phyloP scores from a whole-genome alignment of 192 early-diverging fungal genomes.

The Coemansia sp. region DNA sequence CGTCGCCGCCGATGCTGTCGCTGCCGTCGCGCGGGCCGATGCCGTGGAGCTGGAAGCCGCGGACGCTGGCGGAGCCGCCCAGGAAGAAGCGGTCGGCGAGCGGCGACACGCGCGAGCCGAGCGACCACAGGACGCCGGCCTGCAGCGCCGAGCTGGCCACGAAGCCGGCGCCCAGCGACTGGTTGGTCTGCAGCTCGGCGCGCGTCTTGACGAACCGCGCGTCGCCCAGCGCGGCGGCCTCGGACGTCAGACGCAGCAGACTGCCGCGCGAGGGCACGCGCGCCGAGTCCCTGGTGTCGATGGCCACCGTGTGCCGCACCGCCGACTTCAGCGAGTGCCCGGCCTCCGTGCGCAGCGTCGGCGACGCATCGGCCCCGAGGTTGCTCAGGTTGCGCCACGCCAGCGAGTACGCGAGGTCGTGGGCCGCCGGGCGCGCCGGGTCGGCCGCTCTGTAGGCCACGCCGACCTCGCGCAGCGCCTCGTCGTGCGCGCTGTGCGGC shows the following conservation, averaged over 20 bases:
- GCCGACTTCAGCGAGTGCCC: slow-evolving; percentile 87
- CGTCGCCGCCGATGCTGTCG: slow-evolving; percentile 89
- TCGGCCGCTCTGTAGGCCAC: slow-evolving; percentile 31
- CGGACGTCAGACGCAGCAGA: slow-evolving; percentile 49
- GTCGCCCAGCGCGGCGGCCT: slow-evolving; percentile 78
- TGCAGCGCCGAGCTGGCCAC: slow-evolving; percentile 53
- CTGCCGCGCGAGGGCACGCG: slow-evolving; percentile 76
- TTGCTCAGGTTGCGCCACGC: slow-evolving; percentile 79
- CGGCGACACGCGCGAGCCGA: slow-evolving; percentile 55
- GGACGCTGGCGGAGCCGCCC: slow-evolving; percentile 82
- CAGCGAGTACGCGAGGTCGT: slow-evolving; percentile 69
- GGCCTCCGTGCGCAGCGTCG: slow-evolving; percentile 71
- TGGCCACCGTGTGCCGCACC: slow-evolving; percentile 62
- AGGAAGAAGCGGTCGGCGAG: slow-evolving; percentile 87
- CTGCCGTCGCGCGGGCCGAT: slow-evolving; percentile 80
- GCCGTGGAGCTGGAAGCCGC: slow-evolving; percentile 88
- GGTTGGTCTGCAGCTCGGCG: slow-evolving; percentile 65
- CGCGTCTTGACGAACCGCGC: slow-evolving; percentile 72
- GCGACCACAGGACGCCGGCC: slow-evolving; percentile 68
- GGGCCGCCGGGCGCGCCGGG: slow-evolving; percentile 19
- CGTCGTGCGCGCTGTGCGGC: slow-evolving; percentile 73
- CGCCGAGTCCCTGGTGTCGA: slow-evolving; percentile 77
- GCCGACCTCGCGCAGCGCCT: slow-evolving; percentile 63
- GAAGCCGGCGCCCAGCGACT: slow-evolving; percentile 58
- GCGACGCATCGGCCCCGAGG: slow-evolving; percentile 45